phyloP scores from a whole-genome alignment of 2,329 filamentous ascomycete genomes.

The Penicillium sumatraense region DNA sequence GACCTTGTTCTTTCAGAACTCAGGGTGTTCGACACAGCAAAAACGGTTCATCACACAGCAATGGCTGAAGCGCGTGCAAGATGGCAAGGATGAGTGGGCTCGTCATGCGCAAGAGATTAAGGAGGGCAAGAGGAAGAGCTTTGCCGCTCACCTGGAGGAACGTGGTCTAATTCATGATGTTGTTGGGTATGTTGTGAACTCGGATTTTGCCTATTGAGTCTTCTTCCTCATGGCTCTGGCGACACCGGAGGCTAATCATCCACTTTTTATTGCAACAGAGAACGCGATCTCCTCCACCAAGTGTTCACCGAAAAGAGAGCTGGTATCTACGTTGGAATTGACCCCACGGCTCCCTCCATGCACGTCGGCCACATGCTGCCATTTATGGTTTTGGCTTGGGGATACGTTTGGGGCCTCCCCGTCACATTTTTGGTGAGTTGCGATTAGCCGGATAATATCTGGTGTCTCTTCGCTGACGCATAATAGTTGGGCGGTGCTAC shows the following conservation, averaged over 20 bases:
- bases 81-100: constrained; percentile 48
- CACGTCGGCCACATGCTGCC: constrained; percentile 57
- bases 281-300: constrained; percentile 48
- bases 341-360: constrained; percentile 55
- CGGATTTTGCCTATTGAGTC: not conserved
- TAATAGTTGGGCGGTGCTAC: constrained; percentile 53
- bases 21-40: constrained; percentile 17
- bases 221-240: not conserved
- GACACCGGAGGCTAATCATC: not conserved
- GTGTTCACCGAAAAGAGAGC: constrained; percentile 51
- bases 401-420: constrained; percentile 53
- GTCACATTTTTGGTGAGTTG: constrained; percentile 49
- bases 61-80: constrained; percentile 41
- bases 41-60: constrained; percentile 45
- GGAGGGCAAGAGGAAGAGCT: constrained; percentile 48
- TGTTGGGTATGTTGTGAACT: constrained; percentile 44
- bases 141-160: constrained; percentile 51
- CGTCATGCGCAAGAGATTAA: constrained; percentile 48
- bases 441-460: not conserved
- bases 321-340: constrained; percentile 54
- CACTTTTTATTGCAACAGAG: constrained; percentile 31
- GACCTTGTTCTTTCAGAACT: constrained; percentile 2
- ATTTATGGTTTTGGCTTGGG: constrained; percentile 56
- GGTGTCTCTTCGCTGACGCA: constrained; percentile 18
- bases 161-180: constrained; percentile 52